These are phyloP conservation scores for Tulasnella sp. DNA, from an alignment of 768 basidiomycete genomes.

Conservation along the genomic window DNA sequence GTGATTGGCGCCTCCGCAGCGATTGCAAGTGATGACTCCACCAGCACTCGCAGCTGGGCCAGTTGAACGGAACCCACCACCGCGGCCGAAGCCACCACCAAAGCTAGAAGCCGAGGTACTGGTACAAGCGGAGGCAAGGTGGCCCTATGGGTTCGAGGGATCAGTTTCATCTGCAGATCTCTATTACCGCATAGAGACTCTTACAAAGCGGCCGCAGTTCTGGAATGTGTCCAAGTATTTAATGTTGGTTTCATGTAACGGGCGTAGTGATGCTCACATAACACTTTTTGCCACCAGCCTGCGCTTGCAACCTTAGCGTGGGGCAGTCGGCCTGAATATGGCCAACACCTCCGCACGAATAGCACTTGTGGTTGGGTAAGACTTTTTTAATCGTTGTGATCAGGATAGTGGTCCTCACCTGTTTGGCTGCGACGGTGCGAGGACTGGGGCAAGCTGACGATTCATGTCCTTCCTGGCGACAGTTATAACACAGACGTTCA, in stretches of 20 bases:
- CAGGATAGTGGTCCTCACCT: neutral
- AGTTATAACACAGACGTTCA: constrained; percentile 88
- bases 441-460: constrained; percentile 63
- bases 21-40: constrained; percentile 70
- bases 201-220: constrained; percentile 14
- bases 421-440: constrained; percentile 12
- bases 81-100: constrained; percentile 24
- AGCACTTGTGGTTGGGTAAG: constrained; percentile 57
- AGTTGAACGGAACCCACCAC: constrained; percentile 56
- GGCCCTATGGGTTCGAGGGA: constrained; percentile 67
- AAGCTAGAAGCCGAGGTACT: constrained; percentile 28
- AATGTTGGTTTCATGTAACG: neutral
- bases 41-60: constrained; percentile 52
- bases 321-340: constrained; percentile 81
- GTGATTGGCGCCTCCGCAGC: constrained; percentile 82
- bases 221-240: neutral
- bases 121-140: constrained; percentile 70
- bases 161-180: neutral
- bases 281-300: constrained; percentile 64
- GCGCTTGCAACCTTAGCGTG: constrained; percentile 52
- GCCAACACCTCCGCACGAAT: constrained; percentile 85
- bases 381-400: neutral
- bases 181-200: neutral
- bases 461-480: constrained; percentile 89
- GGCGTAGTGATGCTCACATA: constrained; percentile 42